A percentile compares a stretch with the other conserved stretches of the same genome.
These are phyloP conservation scores for Aspergillus uvarum DNA, from an alignment of 2,329 filamentous ascomycete species.

Conservation along the genomic window DNA sequence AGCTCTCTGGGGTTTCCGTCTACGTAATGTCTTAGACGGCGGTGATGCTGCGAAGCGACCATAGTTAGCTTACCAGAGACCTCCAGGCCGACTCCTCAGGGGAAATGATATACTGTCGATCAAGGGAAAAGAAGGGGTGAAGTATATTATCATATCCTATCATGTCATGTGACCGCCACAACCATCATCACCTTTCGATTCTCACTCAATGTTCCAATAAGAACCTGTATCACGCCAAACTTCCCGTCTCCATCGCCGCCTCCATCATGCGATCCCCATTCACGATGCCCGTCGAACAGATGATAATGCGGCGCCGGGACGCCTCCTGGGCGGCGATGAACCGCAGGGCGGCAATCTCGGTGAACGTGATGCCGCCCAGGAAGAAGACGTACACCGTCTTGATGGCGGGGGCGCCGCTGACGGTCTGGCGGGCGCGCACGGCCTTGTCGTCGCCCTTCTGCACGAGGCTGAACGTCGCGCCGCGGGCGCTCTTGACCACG, in stretches of 20 bases:
- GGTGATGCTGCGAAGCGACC: too few relatives aligned
- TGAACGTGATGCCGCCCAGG: slow-evolving; percentile 92
- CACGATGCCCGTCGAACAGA: slow-evolving; percentile 89
- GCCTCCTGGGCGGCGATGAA: slow-evolving; percentile 86
- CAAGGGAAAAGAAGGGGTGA: too few relatives aligned
- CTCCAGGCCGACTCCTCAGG: too few relatives aligned
- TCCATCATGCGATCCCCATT: slow-evolving; percentile 89
- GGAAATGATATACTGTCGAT: too few relatives aligned
- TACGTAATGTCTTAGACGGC: too few relatives aligned
- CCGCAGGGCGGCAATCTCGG: slow-evolving; percentile 88
- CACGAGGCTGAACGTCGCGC: slow-evolving; percentile 84
- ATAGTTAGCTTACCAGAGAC: too few relatives aligned
- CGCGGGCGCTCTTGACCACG: slow-evolving; percentile 79
- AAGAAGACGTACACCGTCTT: slow-evolving; percentile 97
- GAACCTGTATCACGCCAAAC: slow-evolving; percentile 47
- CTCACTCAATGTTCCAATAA: too few relatives aligned
- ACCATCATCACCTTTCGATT: too few relatives aligned
- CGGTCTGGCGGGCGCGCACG: slow-evolving; percentile 76
- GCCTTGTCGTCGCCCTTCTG: slow-evolving; percentile 94
- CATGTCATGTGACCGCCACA: too few relatives aligned
- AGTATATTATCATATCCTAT: too few relatives aligned
- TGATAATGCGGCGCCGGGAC: slow-evolving; percentile 77
- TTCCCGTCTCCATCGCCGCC: slow-evolving; percentile 71
- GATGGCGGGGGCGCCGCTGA: slow-evolving; percentile 71
- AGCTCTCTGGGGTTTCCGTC: too few relatives aligned